A percentile compares a stretch with the other conserved stretches of the same genome.
Evolutionary conservation across 2,329 filamentous ascomycete species (phyloP).

Genomic region (Ascochyta fabae): DNA sequence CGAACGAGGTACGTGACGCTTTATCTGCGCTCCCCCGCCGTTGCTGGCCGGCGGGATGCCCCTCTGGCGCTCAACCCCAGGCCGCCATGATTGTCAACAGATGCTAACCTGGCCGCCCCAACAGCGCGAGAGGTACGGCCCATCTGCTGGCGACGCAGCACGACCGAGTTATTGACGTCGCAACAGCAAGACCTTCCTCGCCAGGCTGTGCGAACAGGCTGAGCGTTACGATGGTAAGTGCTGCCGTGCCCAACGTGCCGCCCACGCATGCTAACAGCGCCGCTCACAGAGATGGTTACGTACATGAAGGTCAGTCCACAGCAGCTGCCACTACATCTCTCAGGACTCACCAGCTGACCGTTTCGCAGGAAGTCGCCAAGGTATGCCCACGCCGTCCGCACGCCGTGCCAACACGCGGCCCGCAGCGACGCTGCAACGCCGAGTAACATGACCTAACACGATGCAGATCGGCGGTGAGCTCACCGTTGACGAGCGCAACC

Average conservation of each 20-base stretch:
- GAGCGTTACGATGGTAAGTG: constrained; percentile 95
- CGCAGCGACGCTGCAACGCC: constrained; percentile 18
- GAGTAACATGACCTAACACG: constrained; percentile 27
- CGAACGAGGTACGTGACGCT: constrained; percentile 65
- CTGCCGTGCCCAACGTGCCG: constrained; percentile 22
- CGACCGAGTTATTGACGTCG: constrained; percentile 35
- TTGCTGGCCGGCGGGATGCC: constrained; percentile 46
- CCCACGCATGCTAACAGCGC: constrained; percentile 43
- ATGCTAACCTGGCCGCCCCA: constrained; percentile 45
- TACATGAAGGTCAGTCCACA: constrained; percentile 84
- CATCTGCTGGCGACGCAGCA: constrained; percentile 22
- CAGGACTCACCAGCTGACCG: constrained; percentile 42
- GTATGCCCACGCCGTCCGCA: constrained; percentile 55
- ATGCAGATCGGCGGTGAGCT: constrained; percentile 69
- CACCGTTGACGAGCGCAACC: constrained; percentile 78
- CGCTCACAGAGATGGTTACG: constrained; percentile 82
- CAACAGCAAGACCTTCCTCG: constrained; percentile 89
- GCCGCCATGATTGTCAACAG: constrained; percentile 39
- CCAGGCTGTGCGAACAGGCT: constrained; percentile 99
- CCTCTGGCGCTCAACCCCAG: constrained; percentile 49
- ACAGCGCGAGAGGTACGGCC: constrained; percentile 58
- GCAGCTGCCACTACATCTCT: not conserved
- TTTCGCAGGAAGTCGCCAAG: constrained; percentile 86
- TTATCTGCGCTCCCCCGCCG: constrained; percentile 47
- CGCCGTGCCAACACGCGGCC: constrained; percentile 29